A percentile compares a stretch with the other conserved stretches of the same genome.
Evolutionary conservation across 441 rosid genomes (phyloP).

Genomic region (Croton laevigatus): DNA sequence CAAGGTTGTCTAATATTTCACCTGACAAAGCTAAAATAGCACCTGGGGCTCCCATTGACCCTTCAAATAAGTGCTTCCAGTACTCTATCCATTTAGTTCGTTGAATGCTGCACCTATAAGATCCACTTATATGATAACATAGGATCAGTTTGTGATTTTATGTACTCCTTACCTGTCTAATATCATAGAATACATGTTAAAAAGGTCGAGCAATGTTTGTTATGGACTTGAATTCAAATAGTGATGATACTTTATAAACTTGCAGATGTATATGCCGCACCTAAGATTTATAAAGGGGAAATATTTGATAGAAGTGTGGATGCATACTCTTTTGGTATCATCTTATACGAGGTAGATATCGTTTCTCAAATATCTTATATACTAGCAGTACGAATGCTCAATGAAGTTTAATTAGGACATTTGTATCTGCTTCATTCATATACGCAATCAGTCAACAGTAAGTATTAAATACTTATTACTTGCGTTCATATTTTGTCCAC

Average conservation of each 20-base stretch:
- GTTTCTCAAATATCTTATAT: neutral
- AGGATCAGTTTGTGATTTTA: neutral
- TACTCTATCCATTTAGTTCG: neutral
- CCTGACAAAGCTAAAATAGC: conserved; percentile 63
- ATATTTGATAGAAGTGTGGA: conserved; percentile 78
- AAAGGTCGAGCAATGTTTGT: neutral
- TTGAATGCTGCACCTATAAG: neutral
- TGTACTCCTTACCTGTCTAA: too few species aligned
- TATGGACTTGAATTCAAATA: neutral
- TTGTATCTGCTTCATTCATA: neutral
- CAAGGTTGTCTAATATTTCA: conserved; percentile 55
- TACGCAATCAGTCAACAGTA: neutral
- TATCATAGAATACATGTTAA: neutral
- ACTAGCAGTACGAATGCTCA: neutral
- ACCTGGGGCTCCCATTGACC: conserved; percentile 45
- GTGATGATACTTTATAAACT: conserved; percentile 22
- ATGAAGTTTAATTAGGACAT: neutral
- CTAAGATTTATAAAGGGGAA: conserved; percentile 71
- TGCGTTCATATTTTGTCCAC: conserved; percentile 7
- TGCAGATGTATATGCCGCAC: conserved; percentile 76
- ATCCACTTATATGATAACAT: neutral
- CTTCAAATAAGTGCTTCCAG: conserved; percentile 48
- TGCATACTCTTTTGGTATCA: conserved; percentile 74
- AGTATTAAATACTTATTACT: neutral
- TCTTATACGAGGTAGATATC: conserved; percentile 74